phyloP scores from a whole-genome alignment of 2,329 filamentous ascomycete genomes.

The Neofusicoccum umdonicola region DNA sequence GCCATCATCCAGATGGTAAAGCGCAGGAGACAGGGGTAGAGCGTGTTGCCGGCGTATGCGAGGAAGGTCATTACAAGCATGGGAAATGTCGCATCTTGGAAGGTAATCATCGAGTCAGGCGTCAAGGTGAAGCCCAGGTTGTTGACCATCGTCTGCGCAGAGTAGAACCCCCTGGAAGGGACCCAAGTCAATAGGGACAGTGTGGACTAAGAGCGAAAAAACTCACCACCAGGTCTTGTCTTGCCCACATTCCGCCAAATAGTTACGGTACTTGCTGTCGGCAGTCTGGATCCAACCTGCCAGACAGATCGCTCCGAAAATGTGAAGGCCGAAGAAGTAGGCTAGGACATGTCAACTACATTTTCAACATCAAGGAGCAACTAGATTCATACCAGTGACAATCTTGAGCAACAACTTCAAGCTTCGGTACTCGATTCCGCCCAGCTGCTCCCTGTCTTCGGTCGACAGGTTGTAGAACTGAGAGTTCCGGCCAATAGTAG shows the following conservation, averaged over 20 bases:
- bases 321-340: slow-evolving; percentile 48
- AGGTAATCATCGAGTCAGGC: slow-evolving; percentile 60
- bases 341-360: slow-evolving; percentile 22
- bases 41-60: slow-evolving; percentile 54
- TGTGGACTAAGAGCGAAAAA: neutral
- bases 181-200: neutral
- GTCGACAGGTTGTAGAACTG: slow-evolving; percentile 45
- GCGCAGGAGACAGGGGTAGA: slow-evolving; percentile 59
- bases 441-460: slow-evolving; percentile 45
- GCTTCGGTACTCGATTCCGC: slow-evolving; percentile 53
- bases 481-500: slow-evolving; percentile 48
- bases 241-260: slow-evolving; percentile 41
- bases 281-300: slow-evolving; percentile 47
- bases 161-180: slow-evolving; percentile 29
- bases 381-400: slow-evolving; percentile 33
- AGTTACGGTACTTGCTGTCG: slow-evolving; percentile 40
- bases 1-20: slow-evolving; percentile 58
- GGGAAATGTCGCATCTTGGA: slow-evolving; percentile 48
- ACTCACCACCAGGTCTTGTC: slow-evolving; percentile 51
- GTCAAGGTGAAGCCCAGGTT: slow-evolving; percentile 57
- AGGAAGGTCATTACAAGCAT: slow-evolving; percentile 49
- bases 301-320: slow-evolving; percentile 50
- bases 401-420: slow-evolving; percentile 52
- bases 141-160: slow-evolving; percentile 51
- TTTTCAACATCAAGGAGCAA: slow-evolving; percentile 21